Base-by-base conservation (phyloP, 192 early-diverging fungal genomes). In the Dispira parvispora region DNA sequence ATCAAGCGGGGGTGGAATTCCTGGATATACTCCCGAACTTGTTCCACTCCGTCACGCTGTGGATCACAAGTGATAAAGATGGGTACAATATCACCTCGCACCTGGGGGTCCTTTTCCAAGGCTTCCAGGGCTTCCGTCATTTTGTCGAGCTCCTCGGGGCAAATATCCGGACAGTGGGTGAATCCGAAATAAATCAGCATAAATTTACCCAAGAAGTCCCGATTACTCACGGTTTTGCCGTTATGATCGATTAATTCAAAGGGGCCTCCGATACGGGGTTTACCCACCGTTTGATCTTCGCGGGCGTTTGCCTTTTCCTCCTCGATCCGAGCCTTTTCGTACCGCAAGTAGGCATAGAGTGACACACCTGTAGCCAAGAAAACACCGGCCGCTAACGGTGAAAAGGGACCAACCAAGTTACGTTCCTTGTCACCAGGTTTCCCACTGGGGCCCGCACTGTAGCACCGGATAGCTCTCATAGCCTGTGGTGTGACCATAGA, bases 151-250 rank as follows among this genome's bases (percentile, higher is more conserved):
- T 99, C 96, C 65, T 97, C 96, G 5, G 96, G 96, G 52, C 96
- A 99, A 54, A 99, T 92, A 75, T 99, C 96, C 1, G 96, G 96
- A 70, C 96, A 99, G 72, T 96, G 89, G 32, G 93, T 96, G 76
- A 96, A 99, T n/a, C 96, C 96, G 83, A 99, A 99, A 75, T 99
- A 99, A 9, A 97, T 73, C 62, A 99, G 73, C 73, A 84, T 82
- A 68, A 82, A 97, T 45, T 84, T 85, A 27, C 91, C 96, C 25
- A 75, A 76, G 67, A 90, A 89, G 62, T 87, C 80, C 55, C 85
- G 73, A 64, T 91, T 81, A 12, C 87, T 88, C 0, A 83, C 80
- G 3, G 74, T 70, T 42, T 80, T 69, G 18, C 90, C 90, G 52
- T 88, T 69, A 49, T 87, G 84, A 68, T 99, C 83, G 6, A 87